Base-by-base conservation (phyloP, 2,329 filamentous ascomycete species). In the Chaetomiaceae sp. region DNA sequence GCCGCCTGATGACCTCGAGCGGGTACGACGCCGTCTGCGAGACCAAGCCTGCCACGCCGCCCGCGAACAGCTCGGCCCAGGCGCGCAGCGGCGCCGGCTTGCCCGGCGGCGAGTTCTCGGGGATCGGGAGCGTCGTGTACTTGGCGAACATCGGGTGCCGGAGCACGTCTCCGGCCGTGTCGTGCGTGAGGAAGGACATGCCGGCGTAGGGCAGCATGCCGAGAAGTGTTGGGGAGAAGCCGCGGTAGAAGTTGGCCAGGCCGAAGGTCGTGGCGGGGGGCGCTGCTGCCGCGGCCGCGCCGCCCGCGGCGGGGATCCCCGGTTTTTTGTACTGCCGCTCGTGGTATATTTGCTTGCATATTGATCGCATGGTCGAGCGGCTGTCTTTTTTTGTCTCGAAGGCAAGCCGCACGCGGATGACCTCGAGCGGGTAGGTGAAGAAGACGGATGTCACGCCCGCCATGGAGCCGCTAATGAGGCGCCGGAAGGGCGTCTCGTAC, bases 121-220 rank as follows among this genome's bases (percentile, higher is more conserved):
- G 82, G 54, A 77, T 74, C 0, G 87, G 82, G 1, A 95, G 72
- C 0, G 87, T 89, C 4, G 92, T 96, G 66, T 89, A 87, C 40
- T 77, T 66, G 4, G 86, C 82, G 6, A 96, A 62, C 1, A 67
- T 57, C 0, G 84, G 83, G 50, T 79, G 77, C 16, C 91, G 88
- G 60, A 99, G 78, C 41, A 93, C 63, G 67, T 99, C 93, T 54
- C 89, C 88, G 35, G 86, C 82, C 4, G 88, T 89, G 68, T 99
- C 93, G 71, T 99, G 93, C 0, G 89, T 95, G 35, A 99, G 78
- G 71, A 99, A 99, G 1, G 90, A 96, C 63, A 95, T 85, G 61
- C 93, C 93, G 1, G 93, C 93, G 64, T 99, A 99, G 0, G 93
- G 93, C 1, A 99, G 74, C 92, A 99, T 99, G 60, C 93, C 93